These are phyloP conservation scores for Phytophthora podocarpi DNA, from an alignment of 352 stramenopile species.

Conservation along the genomic window DNA sequence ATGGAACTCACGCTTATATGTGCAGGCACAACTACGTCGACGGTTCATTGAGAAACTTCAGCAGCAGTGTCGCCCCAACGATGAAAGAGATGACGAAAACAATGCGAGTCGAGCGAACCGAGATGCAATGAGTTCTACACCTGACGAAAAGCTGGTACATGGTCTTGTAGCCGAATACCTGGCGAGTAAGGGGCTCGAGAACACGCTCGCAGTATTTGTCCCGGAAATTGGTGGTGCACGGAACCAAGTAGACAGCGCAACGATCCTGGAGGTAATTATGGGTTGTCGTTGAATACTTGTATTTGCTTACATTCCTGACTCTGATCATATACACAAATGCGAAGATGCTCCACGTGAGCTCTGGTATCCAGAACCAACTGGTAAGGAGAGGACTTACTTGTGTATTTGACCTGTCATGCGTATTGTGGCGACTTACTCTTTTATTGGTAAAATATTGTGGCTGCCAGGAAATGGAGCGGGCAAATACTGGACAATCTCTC, in stretches of 20 bases:
- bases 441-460: not conserved
- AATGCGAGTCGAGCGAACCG: slow-evolving; percentile 2
- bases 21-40: slow-evolving; percentile 68
- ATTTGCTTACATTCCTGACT: too few relatives aligned
- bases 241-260: slow-evolving; percentile 48
- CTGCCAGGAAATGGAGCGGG: slow-evolving; percentile 26
- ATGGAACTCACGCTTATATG: not conserved
- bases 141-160: slow-evolving; percentile 61
- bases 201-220: slow-evolving; percentile 71
- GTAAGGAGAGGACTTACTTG: slow-evolving; percentile 7
- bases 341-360: slow-evolving; percentile 44
- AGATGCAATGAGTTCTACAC: slow-evolving; percentile 19
- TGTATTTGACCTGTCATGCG: too few relatives aligned
- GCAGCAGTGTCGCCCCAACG: slow-evolving; percentile 26
- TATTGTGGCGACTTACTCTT: too few relatives aligned
- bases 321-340: not conserved
- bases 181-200: slow-evolving; percentile 48
- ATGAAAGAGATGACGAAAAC: slow-evolving; percentile 15
- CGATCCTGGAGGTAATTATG: slow-evolving; percentile 56
- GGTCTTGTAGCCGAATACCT: slow-evolving; percentile 69
- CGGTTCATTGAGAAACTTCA: slow-evolving; percentile 77
- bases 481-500: slow-evolving; percentile 19
- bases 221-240: slow-evolving; percentile 59
- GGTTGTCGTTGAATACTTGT: too few relatives aligned
- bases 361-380: slow-evolving; percentile 33